Evolutionary conservation across 495 filamentous ascomycete genomes (phyloP).

Genomic region (Talaromyces stipitatus): DNA sequence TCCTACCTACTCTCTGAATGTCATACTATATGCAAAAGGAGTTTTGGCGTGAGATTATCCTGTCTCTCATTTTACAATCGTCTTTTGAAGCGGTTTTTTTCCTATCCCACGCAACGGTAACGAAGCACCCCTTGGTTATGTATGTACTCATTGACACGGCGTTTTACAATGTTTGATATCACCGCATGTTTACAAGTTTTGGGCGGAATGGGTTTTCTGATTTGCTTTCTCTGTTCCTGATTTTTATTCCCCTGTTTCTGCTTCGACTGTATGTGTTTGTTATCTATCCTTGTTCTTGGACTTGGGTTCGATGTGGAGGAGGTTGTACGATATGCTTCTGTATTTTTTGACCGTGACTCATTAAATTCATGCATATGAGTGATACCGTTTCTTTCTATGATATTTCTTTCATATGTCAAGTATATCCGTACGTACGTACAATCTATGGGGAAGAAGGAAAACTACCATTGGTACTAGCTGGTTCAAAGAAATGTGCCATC

Average conservation of each 20-base stretch:
- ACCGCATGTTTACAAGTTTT: too few relatives aligned
- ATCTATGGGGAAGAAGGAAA: too few relatives aligned
- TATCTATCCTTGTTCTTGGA: not conserved
- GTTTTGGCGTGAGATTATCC: not conserved
- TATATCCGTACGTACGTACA: too few relatives aligned
- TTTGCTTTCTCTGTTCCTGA: not conserved
- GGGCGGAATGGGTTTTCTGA: not conserved
- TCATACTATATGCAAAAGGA: not conserved
- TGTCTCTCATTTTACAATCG: not conserved
- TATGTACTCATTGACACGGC: not conserved
- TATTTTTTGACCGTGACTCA: too few relatives aligned
- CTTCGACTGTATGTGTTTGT: not conserved
- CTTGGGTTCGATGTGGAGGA: too few relatives aligned
- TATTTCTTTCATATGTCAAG: too few relatives aligned
- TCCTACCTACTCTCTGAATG: not conserved
- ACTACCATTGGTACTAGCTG: too few relatives aligned
- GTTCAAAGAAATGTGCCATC: too few relatives aligned
- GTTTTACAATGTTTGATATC: not conserved
- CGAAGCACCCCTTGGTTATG: not conserved
- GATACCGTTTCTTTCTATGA: too few relatives aligned
- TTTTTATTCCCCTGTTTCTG: not conserved
- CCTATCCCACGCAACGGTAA: not conserved
- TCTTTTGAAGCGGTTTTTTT: not conserved
- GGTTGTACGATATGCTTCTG: too few relatives aligned
- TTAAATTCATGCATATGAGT: too few relatives aligned